Conservation (phyloP, 345 rosid genomes). For the Hibiscus tridactylites region DNA sequence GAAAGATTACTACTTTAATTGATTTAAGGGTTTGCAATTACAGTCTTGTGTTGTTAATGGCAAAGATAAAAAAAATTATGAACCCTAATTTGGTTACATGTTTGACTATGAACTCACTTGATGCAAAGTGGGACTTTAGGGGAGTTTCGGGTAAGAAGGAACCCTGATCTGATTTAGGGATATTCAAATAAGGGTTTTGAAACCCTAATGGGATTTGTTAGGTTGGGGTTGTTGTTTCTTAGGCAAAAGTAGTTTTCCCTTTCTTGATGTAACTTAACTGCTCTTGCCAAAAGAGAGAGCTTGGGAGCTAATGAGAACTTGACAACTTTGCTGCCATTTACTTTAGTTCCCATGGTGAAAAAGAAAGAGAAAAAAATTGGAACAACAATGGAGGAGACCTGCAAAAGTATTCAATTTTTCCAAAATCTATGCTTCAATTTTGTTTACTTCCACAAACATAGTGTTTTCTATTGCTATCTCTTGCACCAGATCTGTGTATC, state of each 20-base stretch:
- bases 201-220: conserved; percentile 24
- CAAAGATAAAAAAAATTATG: background rate
- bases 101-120: conserved; percentile 19
- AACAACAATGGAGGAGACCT: no score
- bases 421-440: conserved; percentile 14
- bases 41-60: conserved; percentile 15
- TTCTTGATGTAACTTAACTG: no score
- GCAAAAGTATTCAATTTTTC: no score
- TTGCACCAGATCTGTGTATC: conserved; percentile 57
- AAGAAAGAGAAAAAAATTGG: conserved; percentile 10
- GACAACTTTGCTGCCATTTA: conserved; percentile 19
- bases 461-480: conserved; percentile 35
- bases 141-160: conserved; percentile 26
- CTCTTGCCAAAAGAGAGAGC: no score
- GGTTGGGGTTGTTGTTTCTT: conserved; percentile 8
- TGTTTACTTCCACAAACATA: conserved; percentile 8
- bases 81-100: conserved; percentile 25
- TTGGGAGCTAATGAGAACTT: conserved; percentile 25
- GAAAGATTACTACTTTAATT: conserved; percentile 10
- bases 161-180: conserved; percentile 22
- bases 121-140: conserved; percentile 18
- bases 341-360: conserved; percentile 25
- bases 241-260: no score
- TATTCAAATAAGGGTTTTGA: conserved; percentile 8
- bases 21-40: conserved; percentile 17